A percentile compares a stretch with the other conserved stretches of the same genome.
phyloP scores from a whole-genome alignment of 768 basidiomycete species.

The Suillus variegatus region DNA sequence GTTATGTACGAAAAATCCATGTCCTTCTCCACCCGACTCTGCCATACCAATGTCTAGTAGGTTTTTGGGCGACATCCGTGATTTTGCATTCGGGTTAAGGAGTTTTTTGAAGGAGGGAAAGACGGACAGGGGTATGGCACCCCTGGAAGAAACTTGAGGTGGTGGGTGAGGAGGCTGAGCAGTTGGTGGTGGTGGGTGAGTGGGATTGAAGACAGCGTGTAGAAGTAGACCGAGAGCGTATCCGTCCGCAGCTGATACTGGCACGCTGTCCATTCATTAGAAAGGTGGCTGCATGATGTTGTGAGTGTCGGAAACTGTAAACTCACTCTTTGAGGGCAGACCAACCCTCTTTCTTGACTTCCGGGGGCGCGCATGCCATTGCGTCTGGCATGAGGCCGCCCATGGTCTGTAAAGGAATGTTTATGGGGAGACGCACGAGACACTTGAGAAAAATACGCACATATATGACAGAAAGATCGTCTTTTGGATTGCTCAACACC shows the following conservation, averaged over 20 bases:
- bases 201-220: conserved; percentile 86
- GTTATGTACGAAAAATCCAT: conserved; percentile 84
- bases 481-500: conserved; percentile 79
- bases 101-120: conserved; percentile 87
- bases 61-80: conserved; percentile 69
- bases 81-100: conserved; percentile 85
- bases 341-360: conserved; percentile 90
- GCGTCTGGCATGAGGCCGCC: conserved; percentile 66
- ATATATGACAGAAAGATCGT: conserved; percentile 77
- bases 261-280: conserved; percentile 33
- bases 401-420: conserved; percentile 51
- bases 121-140: conserved; percentile 69
- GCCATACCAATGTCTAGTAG: conserved; percentile 85
- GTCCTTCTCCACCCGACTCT: conserved; percentile 52
- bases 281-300: not conserved
- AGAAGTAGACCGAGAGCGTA: conserved; percentile 89
- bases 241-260: conserved; percentile 72
- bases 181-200: conserved; percentile 68
- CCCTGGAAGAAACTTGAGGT: conserved; percentile 74
- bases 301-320: not conserved
- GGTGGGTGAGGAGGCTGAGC: conserved; percentile 74
- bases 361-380: conserved; percentile 69
- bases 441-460: conserved; percentile 44
- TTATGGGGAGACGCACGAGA: conserved; percentile 9
- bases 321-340: conserved; percentile 77